Conservation (phyloP, 2,329 filamentous ascomycete species). For the Xenoacremonium recifei region DNA sequence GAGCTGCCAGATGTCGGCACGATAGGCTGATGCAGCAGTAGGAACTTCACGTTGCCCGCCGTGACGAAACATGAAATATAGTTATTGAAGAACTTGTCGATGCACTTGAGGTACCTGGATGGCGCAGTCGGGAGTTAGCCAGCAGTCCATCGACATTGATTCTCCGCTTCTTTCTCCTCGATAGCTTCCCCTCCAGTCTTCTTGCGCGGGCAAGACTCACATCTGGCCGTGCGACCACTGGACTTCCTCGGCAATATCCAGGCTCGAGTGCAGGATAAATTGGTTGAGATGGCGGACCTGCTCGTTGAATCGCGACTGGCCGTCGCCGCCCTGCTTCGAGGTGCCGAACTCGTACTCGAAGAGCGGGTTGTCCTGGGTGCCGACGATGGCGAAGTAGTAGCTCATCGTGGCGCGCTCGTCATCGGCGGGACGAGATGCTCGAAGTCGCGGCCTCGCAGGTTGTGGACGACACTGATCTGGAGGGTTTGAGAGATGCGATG, state of each 20-base stretch:
- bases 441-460: constrained; percentile 1
- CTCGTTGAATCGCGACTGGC: constrained; percentile 82
- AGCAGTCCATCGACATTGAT: too few relatives aligned
- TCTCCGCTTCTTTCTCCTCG: background rate
- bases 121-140: background rate
- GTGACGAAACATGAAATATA: constrained; percentile 96
- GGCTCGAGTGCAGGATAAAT: constrained; percentile 90
- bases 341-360: constrained; percentile 98
- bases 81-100: constrained; percentile 95
- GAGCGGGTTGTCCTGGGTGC: constrained; percentile 90
- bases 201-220: constrained; percentile 50
- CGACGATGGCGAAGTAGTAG: constrained; percentile 97
- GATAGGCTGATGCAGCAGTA: constrained; percentile 84
- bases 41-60: constrained; percentile 87
- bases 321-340: constrained; percentile 93
- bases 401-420: constrained; percentile 64
- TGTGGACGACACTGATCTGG: constrained; percentile 2
- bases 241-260: constrained; percentile 94
- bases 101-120: constrained; percentile 85
- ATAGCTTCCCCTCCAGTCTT: too few relatives aligned
- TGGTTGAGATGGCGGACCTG: constrained; percentile 93
- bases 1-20: constrained; percentile 39
- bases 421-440: constrained; percentile 26
- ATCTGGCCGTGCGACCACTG: constrained; percentile 88
- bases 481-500: too few relatives aligned